Evolutionary conservation across 768 basidiomycete species (phyloP), one percentile per base, ranked within the genome.

Genomic region (Naganishia vaughanmartiniae): DNA sequence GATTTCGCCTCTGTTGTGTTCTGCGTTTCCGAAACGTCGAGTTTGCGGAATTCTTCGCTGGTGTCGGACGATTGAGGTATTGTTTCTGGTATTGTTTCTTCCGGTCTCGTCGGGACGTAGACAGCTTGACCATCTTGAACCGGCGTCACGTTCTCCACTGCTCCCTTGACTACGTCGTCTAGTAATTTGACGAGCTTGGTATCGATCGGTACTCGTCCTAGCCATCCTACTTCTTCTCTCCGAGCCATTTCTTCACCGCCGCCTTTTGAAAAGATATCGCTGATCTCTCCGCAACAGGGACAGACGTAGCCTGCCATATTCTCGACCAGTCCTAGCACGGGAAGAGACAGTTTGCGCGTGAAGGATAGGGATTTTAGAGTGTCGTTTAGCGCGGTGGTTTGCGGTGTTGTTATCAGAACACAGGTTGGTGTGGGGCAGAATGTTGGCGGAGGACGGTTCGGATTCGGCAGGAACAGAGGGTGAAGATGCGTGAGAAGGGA

Each of bases 261-360:
- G 19, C 93, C 93, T 4, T 88, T 89, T 10, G 93, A 96, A 81
- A 98, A 99, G 66, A 96, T 87, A 80, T 95, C 92, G 83, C 89
- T 92, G 74, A 97, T 84, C 81, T 97, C 94, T 19, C 92, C 92
- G 79, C 96, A 98, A 79, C 94, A 96, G 54, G 96, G 96, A 71
- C 95, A 98, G 24, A 90, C 90, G 82, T 96, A 98, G 60, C 96
- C 96, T 73, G 92, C 91, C 96, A 98, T 98, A 83, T 98, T 99
- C 80, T 98, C 96, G 75, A 99, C 88, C 60, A 99, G 81, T 11
- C 96, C 96, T 68, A 95, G 83, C 42, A 99, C 89, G 17, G 90
- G 93, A 15, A 98, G 84, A 63, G 87, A 86, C 74, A 93, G 90
- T 11, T 91, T 87, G 21, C 90, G 90, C 17, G 94, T 91, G 83